phyloP scores from a whole-genome alignment of 805 yeast species.

The Kodamaea leandrae region DNA sequence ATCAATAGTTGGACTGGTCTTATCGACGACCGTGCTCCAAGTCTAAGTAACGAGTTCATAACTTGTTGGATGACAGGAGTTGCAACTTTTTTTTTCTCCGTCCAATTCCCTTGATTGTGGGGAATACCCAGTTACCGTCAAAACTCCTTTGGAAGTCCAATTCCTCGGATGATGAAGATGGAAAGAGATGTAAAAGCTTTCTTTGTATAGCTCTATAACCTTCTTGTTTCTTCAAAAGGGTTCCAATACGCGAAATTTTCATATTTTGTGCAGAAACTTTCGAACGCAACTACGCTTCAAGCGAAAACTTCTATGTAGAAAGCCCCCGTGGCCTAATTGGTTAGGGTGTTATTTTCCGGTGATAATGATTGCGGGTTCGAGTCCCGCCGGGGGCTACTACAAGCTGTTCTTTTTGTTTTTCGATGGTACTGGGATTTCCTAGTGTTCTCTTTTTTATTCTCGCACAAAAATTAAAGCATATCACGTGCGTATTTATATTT shows the following conservation, averaged over 20 bases:
- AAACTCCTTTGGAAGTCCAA: too few relatives aligned
- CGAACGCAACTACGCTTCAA: too few relatives aligned
- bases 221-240: too few relatives aligned
- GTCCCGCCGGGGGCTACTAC: slow-evolving; percentile 64
- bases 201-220: too few relatives aligned
- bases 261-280: neutral
- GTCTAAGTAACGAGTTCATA: slow-evolving; percentile 7
- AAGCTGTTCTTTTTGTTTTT: slow-evolving; percentile 10
- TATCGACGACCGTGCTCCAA: slow-evolving; percentile 2
- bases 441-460: neutral
- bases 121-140: too few relatives aligned
- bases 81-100: neutral
- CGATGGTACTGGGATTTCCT: neutral
- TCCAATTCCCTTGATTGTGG: neutral
- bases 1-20: slow-evolving; percentile 6
- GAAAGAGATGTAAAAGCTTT: too few relatives aligned
- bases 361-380: slow-evolving; percentile 75
- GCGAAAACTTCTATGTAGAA: neutral
- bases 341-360: slow-evolving; percentile 73
- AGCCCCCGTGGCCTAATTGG: slow-evolving; percentile 74
- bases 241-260: too few relatives aligned
- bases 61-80: neutral
- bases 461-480: too few relatives aligned
- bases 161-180: too few relatives aligned
- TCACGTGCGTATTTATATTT: slow-evolving; percentile 3